A percentile compares a stretch with the other conserved stretches of the same genome.
Conservation (phyloP, 2,329 filamentous ascomycete genomes). For the Cordyceps militaris region DNA sequence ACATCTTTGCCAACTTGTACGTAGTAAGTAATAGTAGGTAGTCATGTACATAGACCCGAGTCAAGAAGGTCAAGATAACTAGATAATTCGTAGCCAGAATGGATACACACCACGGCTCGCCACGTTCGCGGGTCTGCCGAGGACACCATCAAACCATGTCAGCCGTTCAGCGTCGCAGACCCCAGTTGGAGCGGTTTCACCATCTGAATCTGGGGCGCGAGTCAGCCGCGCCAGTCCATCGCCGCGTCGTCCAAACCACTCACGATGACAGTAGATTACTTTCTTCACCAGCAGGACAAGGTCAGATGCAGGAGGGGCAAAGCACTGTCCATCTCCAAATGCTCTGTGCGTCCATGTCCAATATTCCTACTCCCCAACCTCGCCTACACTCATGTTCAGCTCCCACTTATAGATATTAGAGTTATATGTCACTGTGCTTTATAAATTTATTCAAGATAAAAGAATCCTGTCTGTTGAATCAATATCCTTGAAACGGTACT, state of each 20-base stretch:
- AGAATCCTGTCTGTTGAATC: neutral
- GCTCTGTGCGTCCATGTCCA: neutral
- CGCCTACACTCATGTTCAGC: neutral
- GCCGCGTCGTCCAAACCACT: neutral
- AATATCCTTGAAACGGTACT: neutral
- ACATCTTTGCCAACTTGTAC: neutral
- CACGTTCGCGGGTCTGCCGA: slow-evolving; percentile 12
- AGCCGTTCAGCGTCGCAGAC: neutral
- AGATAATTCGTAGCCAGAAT: neutral
- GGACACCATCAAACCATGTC: neutral
- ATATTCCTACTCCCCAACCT: neutral
- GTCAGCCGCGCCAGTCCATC: neutral
- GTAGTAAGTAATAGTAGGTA: too few relatives aligned
- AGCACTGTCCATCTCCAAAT: slow-evolving; percentile 5
- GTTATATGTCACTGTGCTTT: neutral
- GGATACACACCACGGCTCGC: slow-evolving; percentile 7
- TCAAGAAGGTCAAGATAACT: neutral
- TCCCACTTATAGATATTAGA: neutral
- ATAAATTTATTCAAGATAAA: too few relatives aligned
- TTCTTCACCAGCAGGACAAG: neutral
- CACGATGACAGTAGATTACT: neutral
- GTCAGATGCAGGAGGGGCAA: neutral
- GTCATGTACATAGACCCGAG: neutral
- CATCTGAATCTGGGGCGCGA: slow-evolving; percentile 4
- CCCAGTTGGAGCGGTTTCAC: neutral